A percentile compares a stretch with the other conserved stretches of the same genome.
Conservation (phyloP, 1,284 basidiomycete genomes). For the Schizophyllum amplum region DNA sequence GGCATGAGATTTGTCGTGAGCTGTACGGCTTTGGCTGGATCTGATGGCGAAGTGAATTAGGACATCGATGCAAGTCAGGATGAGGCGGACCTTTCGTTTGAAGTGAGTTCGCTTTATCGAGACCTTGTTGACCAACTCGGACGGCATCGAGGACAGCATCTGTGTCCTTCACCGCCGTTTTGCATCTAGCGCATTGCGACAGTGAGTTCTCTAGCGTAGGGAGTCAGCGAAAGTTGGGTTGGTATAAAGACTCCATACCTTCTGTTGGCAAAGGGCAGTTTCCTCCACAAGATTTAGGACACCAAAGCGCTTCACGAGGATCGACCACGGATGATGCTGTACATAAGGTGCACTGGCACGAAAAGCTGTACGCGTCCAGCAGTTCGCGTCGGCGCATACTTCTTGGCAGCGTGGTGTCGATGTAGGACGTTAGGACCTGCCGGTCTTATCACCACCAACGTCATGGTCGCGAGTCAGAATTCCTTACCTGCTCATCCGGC, state of each 20-base stretch:
- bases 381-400: slow-evolving; percentile 50
- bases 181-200: slow-evolving; percentile 56
- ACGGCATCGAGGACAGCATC: slow-evolving; percentile 52
- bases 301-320: slow-evolving; percentile 61
- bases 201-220: slow-evolving; percentile 30
- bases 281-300: slow-evolving; percentile 59
- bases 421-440: slow-evolving; percentile 69
- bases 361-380: slow-evolving; percentile 73
- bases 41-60: slow-evolving; percentile 26
- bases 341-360: slow-evolving; percentile 67
- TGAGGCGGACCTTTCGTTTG: slow-evolving; percentile 42
- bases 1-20: slow-evolving; percentile 62
- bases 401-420: slow-evolving; percentile 73
- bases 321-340: slow-evolving; percentile 34
- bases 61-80: background rate
- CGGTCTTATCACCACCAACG: background rate
- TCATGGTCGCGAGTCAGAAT: background rate
- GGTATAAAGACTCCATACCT: slow-evolving; percentile 27
- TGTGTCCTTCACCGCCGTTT: slow-evolving; percentile 36
- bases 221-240: background rate
- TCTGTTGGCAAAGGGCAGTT: slow-evolving; percentile 47
- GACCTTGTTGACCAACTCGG: slow-evolving; percentile 57
- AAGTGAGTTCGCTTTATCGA: slow-evolving; percentile 60
- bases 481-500: slow-evolving; percentile 60
- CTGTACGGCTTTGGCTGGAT: slow-evolving; percentile 45